phyloP scores from a whole-genome alignment of 805 yeast species.

The Debaryomyces castellii region DNA sequence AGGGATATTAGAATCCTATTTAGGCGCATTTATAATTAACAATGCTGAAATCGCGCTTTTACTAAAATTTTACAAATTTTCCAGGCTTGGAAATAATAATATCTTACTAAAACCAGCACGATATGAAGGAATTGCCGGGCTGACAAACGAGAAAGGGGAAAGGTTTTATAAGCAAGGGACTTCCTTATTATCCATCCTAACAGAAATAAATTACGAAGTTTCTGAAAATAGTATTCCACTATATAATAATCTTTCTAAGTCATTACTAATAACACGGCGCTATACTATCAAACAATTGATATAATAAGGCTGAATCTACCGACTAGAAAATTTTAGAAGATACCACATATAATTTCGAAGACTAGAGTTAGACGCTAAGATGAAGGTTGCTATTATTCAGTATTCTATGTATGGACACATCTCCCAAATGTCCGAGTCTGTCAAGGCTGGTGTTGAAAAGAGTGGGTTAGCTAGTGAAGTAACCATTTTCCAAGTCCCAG shows the following conservation, averaged over 20 bases:
- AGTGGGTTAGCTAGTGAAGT: slow-evolving; percentile 62
- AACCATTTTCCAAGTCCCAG: slow-evolving; percentile 76
- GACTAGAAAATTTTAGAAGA: neutral
- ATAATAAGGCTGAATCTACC: neutral
- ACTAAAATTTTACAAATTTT: slow-evolving; percentile 1
- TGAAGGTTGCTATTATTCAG: slow-evolving; percentile 70
- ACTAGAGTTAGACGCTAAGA: too few relatives aligned
- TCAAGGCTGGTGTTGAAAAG: slow-evolving; percentile 65
- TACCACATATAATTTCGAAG: too few relatives aligned
- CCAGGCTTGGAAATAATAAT: neutral
- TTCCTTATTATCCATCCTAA: too few relatives aligned
- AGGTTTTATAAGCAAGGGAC: too few relatives aligned
- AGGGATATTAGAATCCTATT: neutral
- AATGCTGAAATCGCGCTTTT: neutral
- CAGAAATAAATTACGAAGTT: too few relatives aligned
- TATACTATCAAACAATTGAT: neutral
- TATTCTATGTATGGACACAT: slow-evolving; percentile 84
- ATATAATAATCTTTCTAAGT: neutral
- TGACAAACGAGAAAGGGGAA: neutral
- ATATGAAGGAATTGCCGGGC: neutral
- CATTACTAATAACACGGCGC: neutral
- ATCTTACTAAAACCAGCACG: neutral
- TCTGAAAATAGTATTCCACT: too few relatives aligned
- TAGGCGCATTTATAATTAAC: neutral
- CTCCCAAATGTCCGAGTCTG: slow-evolving; percentile 64